Base-by-base conservation (phyloP, 2,329 filamentous ascomycete genomes). In the Escovopsis sp. region DNA sequence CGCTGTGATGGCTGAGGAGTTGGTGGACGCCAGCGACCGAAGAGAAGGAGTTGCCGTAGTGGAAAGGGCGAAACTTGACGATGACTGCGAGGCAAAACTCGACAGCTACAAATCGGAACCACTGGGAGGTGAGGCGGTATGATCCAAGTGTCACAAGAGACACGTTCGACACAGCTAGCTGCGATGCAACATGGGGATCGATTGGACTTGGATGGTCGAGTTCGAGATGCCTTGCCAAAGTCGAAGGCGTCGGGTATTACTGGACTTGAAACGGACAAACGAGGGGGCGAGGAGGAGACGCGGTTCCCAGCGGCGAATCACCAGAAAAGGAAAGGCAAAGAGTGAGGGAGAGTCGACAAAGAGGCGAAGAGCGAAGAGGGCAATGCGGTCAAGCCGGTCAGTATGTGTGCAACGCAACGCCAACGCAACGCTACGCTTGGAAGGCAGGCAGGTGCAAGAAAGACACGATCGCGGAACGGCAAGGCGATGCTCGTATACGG, bases 11-110 rank as follows among this genome's bases (percentile, higher is more conserved):
- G 47, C 45, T 51, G 52, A 55, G 54, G 57, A 62, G 68, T 55
- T 53, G 53, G 63, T 69, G 71, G 72, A 71, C 70, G 72, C 72
- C 72, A 69, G 72, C 71, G 71, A 65, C 72, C 71, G 58, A 52
- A 53, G 55, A 56, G 54, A 59, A 64, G 56, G 61, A 65, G 55
- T 60, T 59, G 55, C 59, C 53, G 59, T 58, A 11, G 57, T 59
- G 54, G 49, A 54, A 52, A 48, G 52, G 56, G 54, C 56, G 28
- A 32, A 32, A 54, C 58, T 58, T 67, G 65, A 64, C 66, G 69
- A 50, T 66, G 61, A 70, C 68, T 66, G 62, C 60, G 63, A 63
- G 58, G 56, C 53, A 49, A 43, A 42, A 48, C 49, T 53, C 45
- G 46, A 53, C 51, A 45, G 47, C 49, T 53, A 54, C 48, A 45